These are phyloP conservation scores for Fomitopsis betulina DNA, from an alignment of 1,284 basidiomycete species.

Conservation along the genomic window DNA sequence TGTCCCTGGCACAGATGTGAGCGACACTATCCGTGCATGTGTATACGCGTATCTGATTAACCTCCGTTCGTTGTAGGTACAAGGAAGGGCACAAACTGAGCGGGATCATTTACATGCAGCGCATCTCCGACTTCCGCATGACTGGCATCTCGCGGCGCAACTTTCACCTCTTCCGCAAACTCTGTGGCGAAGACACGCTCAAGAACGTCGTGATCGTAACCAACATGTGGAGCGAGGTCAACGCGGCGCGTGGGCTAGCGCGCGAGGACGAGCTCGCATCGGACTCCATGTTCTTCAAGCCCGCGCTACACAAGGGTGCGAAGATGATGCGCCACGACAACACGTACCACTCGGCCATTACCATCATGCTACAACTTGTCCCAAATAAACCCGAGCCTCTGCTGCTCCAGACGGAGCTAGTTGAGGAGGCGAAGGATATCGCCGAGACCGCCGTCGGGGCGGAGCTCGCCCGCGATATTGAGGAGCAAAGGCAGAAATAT, in stretches of 20 bases:
- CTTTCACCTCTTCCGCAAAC: conserved; percentile 44
- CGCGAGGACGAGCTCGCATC: conserved; percentile 17
- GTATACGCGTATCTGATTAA: neutral
- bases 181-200: conserved; percentile 46
- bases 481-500: conserved; percentile 1
- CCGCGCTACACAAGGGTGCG: conserved; percentile 15
- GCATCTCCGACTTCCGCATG: conserved; percentile 48
- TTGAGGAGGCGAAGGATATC: conserved; percentile 5
- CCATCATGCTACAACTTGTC: conserved; percentile 11
- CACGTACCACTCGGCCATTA: conserved; percentile 11
- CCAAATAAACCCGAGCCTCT: conserved; percentile 8
- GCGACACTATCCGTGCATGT: neutral
- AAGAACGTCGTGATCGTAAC: conserved; percentile 47
- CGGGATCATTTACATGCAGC: conserved; percentile 52
- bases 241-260: conserved; percentile 13
- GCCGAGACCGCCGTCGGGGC: conserved; percentile 4
- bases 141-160: conserved; percentile 47
- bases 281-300: conserved; percentile 16
- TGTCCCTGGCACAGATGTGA: conserved; percentile 10
- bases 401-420: conserved; percentile 15
- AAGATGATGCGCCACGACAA: conserved; percentile 17
- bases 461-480: conserved; percentile 6
- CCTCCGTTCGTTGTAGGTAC: conserved; percentile 24
- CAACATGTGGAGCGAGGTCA: conserved; percentile 46
- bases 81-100: conserved; percentile 35